Percentiles rank a stretch among this genome's conserved stretches.
Conservation (phyloP, 2,329 filamentous ascomycete species). For the Ascochyta lentis region DNA sequence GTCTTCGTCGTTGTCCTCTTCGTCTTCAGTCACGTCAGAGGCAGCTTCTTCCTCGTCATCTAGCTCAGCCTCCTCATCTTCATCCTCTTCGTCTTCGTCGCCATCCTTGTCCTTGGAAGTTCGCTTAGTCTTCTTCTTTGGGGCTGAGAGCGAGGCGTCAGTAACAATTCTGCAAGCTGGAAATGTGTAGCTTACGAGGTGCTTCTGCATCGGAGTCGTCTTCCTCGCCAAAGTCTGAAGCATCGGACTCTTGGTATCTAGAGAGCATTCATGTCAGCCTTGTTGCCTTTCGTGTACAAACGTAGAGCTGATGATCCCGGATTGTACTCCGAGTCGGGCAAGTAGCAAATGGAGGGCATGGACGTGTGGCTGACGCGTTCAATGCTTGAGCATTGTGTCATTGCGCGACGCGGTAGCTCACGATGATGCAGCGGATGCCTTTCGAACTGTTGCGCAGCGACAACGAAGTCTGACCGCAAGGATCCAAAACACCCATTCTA, state of each 20-base stretch:
- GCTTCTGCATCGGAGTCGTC: slow-evolving; percentile 46
- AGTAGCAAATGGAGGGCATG: background rate
- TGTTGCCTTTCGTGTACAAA: slow-evolving; percentile 3
- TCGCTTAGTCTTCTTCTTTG: slow-evolving; percentile 46
- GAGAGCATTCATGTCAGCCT: slow-evolving; percentile 26
- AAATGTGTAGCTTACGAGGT: slow-evolving; percentile 39
- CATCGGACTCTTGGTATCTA: slow-evolving; percentile 49
- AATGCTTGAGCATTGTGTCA: background rate
- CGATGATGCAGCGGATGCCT: background rate
- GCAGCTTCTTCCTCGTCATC: slow-evolving; percentile 36
- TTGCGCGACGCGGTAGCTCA: slow-evolving; percentile 1
- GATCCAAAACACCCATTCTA: slow-evolving; percentile 20
- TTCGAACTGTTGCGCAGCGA: slow-evolving; percentile 9
- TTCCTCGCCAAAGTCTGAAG: slow-evolving; percentile 46
- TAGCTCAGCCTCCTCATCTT: slow-evolving; percentile 43
- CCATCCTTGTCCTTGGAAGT: slow-evolving; percentile 38
- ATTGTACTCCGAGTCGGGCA: background rate
- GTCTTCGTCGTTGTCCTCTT: slow-evolving; percentile 43
- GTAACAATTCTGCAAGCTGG: background rate
- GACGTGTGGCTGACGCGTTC: background rate
- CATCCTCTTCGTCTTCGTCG: slow-evolving; percentile 42
- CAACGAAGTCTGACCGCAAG: slow-evolving; percentile 4
- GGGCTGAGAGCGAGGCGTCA: slow-evolving; percentile 26
- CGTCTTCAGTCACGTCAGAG: slow-evolving; percentile 25
- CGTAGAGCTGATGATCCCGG: background rate